Conservation (phyloP, 345 rosid species). For the Murraya paniculata region DNA sequence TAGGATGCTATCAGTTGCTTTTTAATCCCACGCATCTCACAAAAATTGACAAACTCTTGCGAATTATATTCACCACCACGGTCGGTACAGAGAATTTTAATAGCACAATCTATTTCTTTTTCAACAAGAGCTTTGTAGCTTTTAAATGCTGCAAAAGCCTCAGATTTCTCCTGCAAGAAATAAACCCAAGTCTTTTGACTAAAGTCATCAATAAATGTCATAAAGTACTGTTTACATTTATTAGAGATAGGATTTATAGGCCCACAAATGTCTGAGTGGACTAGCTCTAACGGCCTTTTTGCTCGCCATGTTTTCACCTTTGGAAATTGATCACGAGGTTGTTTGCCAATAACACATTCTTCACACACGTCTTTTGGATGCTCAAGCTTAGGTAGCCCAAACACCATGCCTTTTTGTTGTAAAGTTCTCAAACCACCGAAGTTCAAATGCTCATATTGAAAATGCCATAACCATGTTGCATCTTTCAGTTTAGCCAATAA, state of each 20-base stretch:
- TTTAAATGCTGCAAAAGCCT: no score
- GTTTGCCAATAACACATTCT: no score
- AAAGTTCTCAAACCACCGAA: neutral
- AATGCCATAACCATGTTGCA: neutral
- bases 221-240: no score
- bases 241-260: neutral
- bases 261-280: no score
- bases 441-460: neutral
- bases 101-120: no score
- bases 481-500: neutral
- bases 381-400: neutral
- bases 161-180: no score
- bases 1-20: neutral
- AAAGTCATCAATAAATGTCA: no score
- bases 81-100: neutral
- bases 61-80: slow-evolving; percentile 10
- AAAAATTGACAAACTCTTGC: slow-evolving; percentile 7
- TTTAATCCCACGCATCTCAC: neutral
- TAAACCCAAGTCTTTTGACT: no score
- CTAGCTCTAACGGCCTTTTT: no score
- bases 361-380: neutral
- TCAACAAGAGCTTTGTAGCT: no score
- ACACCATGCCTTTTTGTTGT: neutral
- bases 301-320: no score
- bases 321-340: no score